phyloP scores from a whole-genome alignment of 495 filamentous ascomycete genomes.

The Penicillium bialowiezense region DNA sequence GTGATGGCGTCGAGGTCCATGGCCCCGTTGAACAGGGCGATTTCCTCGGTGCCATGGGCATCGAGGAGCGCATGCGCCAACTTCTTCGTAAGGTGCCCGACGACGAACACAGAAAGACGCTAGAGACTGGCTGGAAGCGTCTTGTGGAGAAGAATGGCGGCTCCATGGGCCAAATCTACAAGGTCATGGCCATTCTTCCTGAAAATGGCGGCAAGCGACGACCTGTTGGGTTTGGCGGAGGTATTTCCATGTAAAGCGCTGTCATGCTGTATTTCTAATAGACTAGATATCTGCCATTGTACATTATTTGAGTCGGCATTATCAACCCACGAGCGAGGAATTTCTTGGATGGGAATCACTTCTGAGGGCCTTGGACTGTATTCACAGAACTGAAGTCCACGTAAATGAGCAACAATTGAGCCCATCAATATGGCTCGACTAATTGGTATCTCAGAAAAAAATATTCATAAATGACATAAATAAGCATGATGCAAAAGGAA shows the following conservation, averaged over 20 bases:
- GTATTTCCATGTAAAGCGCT: slow-evolving; percentile 39
- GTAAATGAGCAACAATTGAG: neutral
- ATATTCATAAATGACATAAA: slow-evolving; percentile 16
- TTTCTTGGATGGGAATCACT: no score
- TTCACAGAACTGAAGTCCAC: neutral
- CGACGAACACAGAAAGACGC: slow-evolving; percentile 51
- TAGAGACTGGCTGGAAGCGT: slow-evolving; percentile 74
- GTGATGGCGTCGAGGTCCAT: slow-evolving; percentile 81
- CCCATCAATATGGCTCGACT: slow-evolving; percentile 2
- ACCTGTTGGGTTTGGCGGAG: slow-evolving; percentile 91
- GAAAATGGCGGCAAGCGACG: slow-evolving; percentile 67
- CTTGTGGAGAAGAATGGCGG: slow-evolving; percentile 72
- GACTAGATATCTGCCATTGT: neutral
- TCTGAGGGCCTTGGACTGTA: no score
- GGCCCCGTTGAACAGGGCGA: slow-evolving; percentile 84
- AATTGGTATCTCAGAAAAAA: slow-evolving; percentile 16
- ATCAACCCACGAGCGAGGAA: no score
- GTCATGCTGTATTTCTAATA: neutral
- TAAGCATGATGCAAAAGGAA: slow-evolving; percentile 4
- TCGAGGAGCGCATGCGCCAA: slow-evolving; percentile 69
- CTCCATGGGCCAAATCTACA: slow-evolving; percentile 93
- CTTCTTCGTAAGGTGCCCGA: slow-evolving; percentile 52
- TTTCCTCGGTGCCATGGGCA: slow-evolving; percentile 78
- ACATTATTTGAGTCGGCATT: no score
- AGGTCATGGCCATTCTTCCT: slow-evolving; percentile 86